These are phyloP conservation scores for Triticum timopheevii DNA, from an alignment of 176 grass and related monocot genomes.

Conservation along the genomic window DNA sequence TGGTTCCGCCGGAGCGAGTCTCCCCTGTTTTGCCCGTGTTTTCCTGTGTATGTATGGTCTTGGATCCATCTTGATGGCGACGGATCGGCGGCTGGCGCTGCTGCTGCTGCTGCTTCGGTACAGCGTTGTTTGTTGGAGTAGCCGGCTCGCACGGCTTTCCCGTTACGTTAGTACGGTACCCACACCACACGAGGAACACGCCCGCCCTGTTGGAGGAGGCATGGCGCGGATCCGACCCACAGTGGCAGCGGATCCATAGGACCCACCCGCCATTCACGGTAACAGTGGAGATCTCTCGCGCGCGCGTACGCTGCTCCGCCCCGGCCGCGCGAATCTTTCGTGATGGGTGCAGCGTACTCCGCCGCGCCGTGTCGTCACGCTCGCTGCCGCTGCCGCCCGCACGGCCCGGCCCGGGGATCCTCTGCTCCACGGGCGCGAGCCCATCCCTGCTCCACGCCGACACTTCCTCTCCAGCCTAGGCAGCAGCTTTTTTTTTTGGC, in stretches of 20 bases:
- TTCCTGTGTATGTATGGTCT: not conserved
- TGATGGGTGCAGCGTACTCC: not conserved
- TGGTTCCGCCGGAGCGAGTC: no score
- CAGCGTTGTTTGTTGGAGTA: not conserved
- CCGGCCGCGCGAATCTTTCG: slow-evolving; percentile 1
- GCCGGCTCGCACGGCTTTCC: not conserved
- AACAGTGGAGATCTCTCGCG: no score
- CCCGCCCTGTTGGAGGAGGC: not conserved
- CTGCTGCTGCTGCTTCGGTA: not conserved
- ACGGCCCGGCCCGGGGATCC: no score
- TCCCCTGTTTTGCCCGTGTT: not conserved
- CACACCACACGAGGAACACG: not conserved
- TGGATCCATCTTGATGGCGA: not conserved
- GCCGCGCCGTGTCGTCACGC: slow-evolving; percentile 25
- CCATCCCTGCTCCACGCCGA: no score
- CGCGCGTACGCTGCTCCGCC: not conserved
- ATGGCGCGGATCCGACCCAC: not conserved
- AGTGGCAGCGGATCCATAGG: not conserved
- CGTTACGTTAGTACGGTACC: not conserved
- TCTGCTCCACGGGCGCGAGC: no score
- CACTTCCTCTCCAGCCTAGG: no score
- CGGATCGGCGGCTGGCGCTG: not conserved
- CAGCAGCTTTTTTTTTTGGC: not conserved
- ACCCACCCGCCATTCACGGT: not conserved
- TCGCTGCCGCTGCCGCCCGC: not conserved